These are phyloP conservation scores for Aquilaria sinensis DNA, from an alignment of 345 rosid species.

Conservation along the genomic window DNA sequence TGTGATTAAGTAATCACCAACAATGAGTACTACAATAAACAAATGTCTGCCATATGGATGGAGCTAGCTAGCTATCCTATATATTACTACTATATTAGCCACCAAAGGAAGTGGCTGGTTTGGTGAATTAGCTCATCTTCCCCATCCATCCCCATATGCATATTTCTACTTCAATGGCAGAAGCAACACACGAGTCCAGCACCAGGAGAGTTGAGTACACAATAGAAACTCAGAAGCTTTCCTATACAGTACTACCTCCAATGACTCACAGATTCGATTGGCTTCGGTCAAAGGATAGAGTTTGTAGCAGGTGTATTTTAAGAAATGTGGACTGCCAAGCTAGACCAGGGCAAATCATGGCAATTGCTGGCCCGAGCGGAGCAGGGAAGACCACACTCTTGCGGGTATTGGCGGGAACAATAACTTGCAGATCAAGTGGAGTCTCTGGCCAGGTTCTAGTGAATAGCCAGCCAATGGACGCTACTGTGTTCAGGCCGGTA, in stretches of 20 bases:
- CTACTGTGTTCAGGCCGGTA: constrained; percentile 39
- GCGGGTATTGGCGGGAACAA: constrained; percentile 66
- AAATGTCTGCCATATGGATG: not conserved
- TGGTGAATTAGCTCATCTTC: constrained; percentile 79
- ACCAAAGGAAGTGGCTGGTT: constrained; percentile 21
- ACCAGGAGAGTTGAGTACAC: constrained; percentile 30
- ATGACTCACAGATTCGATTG: constrained; percentile 22
- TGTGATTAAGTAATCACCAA: not conserved
- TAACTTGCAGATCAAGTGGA: not conserved
- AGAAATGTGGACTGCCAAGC: constrained; percentile 62
- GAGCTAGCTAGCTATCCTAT: not conserved
- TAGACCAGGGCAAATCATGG: constrained; percentile 54
- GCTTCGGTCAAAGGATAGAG: constrained; percentile 19
- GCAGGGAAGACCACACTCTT: constrained; percentile 84
- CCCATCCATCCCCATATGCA: constrained; percentile 17
- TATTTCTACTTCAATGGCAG: constrained; percentile 41
- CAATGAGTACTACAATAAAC: not conserved
- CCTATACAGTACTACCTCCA: constrained; percentile 39
- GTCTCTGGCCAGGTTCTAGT: constrained; percentile 53
- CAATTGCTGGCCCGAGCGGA: constrained; percentile 90
- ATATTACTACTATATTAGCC: too few species aligned
- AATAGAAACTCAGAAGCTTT: constrained; percentile 51
- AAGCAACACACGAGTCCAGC: constrained; percentile 43
- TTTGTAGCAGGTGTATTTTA: constrained; percentile 31
- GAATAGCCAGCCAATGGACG: constrained; percentile 49